Evolutionary conservation across 192 early-diverging fungal species (phyloP).

Genomic region (Mortierella hygrophila): DNA sequence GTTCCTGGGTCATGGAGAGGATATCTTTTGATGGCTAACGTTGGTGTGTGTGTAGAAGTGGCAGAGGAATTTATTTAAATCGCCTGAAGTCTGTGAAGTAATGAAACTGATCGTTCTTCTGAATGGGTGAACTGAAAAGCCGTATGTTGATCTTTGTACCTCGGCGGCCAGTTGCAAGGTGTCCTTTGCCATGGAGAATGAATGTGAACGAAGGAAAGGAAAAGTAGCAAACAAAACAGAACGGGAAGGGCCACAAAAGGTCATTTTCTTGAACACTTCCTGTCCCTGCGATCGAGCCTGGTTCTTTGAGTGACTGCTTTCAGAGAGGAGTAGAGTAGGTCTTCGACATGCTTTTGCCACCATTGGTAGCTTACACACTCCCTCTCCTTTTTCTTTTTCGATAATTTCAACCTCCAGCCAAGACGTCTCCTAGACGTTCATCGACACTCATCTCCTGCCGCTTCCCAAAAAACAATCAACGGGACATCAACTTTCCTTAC

Average conservation of each 20-base stretch:
- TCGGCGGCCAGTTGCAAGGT: slow-evolving; percentile 24
- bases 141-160: not conserved
- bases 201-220: not conserved
- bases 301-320: not conserved
- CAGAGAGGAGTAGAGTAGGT: not conserved
- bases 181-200: slow-evolving; percentile 19
- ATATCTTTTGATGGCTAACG: not conserved
- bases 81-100: not conserved
- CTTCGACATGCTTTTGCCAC: not conserved
- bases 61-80: not conserved
- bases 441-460: too few species aligned
- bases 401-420: not conserved
- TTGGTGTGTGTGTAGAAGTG: not conserved
- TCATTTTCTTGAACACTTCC: not conserved
- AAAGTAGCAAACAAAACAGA: not conserved
- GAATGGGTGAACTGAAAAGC: too few species aligned
- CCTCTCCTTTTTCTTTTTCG: not conserved
- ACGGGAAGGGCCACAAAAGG: not conserved
- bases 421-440: too few species aligned
- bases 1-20: not conserved
- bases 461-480: too few species aligned
- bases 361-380: not conserved
- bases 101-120: too few species aligned
- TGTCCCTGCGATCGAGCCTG: not conserved
- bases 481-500: too few species aligned